Base-by-base conservation (phyloP, 192 early-diverging fungal species). In the Backusella sp. region DNA sequence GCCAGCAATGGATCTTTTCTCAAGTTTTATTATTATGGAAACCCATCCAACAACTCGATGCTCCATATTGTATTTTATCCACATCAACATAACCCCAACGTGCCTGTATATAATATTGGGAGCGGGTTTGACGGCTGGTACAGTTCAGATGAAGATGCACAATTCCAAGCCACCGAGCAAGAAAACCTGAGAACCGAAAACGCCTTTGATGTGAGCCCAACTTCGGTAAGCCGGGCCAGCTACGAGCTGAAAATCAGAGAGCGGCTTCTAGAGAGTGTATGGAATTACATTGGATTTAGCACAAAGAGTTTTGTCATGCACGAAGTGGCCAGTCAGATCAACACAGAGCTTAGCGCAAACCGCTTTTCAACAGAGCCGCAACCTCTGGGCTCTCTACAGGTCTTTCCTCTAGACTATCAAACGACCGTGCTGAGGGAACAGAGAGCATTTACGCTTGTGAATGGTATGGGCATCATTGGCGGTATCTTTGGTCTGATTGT, bases 401-500 rank as follows among this genome's bases (percentile, higher is more conserved):
- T 76, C 7, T 68, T 76, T 34, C 67, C 75, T 14, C 44, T 68
- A 9, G 32, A 32, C 17, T 56, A 70, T 23, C 67, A 76, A 12
- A 44, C 26, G 8, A 70, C 41, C 0, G 66, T 76, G 14, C 19
- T 76, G 4, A 44, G 68, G 32, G 75, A 76, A 21, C 75, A 76
- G 39, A 30, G 49, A 4, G 75, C 75, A 1, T 76, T 72, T 30
- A 77, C 70, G 9, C 28, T 77, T 3, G 26, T 77, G 9, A 59
- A 77, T 28, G 70, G 46, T 4, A 65, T 73, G 52, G 76, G 69
- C 11, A 66, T 72, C 17, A 66, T 77, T n/a, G 70, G 70, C 19
- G 70, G 76, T 52, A 73, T 77, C 17, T 72, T 77, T 28, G 70
- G 76, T 23, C 17, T 76, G 14, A 70, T 76, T 17, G 30, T 76